Base-by-base conservation (phyloP, 2,329 filamentous ascomycete species). In the Trichoderma hamatum region DNA sequence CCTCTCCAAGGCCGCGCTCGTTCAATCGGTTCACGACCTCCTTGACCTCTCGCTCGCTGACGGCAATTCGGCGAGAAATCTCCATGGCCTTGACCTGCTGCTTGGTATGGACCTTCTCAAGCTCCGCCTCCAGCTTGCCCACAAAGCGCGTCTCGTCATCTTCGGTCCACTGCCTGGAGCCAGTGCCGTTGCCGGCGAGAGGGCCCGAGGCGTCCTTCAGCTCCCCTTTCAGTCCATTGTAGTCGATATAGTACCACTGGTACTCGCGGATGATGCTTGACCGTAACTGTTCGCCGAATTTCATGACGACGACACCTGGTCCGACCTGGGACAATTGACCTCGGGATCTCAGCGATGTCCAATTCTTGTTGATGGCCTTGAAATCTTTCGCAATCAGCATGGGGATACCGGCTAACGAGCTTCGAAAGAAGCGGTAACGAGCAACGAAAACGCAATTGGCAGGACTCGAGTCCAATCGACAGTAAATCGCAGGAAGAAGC, bases 181-280 rank as follows among this genome's bases (percentile, higher is more conserved):
- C 71, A 80, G 76, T 72, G 78, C 80, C 70, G 78, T 83, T 52
- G 80, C 85, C 68, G 80, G 70, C 73, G 69, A 73, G 65, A 4
- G 80, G 76, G 70, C 89, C 88, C 73, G 86, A 91, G 70, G 90
- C 87, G 70, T 87, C 89, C 82, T 95, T 96, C 71, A 99, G 89
- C 73, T 93, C 90, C 73, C 87, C 85, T 83, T 99, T 99, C 61
- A 99, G 88, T 73, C 91, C 92, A 79, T 97, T 94, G 83, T 99
- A 99, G 82, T 93, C 92, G 82, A 99, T 97, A 83, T 99, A 99
- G 84, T 97, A 93, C 90, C 94, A 97, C 80, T 94, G 90, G 84
- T 96, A 99, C 83, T 98, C 94, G 84, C 92, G 94, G 82, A 98
- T 97, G 78, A 97, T 88, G 79, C 94, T 97, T 76, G 93, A 95